Evolutionary conservation across 1,139 yeast species (phyloP).

Genomic region (Zygoascus meyerae): DNA sequence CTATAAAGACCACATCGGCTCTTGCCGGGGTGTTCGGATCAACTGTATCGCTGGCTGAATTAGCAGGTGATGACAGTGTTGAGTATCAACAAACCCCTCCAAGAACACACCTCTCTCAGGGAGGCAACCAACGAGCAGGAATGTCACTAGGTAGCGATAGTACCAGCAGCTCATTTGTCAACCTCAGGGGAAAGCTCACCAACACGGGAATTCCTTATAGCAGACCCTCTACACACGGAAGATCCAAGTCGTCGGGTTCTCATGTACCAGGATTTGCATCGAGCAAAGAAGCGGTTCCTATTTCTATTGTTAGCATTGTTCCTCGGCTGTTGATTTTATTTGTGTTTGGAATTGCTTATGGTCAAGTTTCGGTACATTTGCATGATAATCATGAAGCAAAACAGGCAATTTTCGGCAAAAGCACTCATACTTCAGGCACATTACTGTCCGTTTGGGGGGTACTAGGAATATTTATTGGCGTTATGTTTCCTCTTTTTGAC

Average conservation of each 20-base stretch:
- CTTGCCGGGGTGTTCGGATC: conserved; percentile 36
- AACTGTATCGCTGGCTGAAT: conserved; percentile 34
- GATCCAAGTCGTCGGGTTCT: neutral
- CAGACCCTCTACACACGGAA: neutral
- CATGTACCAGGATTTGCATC: conserved; percentile 10
- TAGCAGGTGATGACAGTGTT: conserved; percentile 31
- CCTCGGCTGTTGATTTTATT: conserved; percentile 25
- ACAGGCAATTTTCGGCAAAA: conserved; percentile 18
- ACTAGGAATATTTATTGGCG: conserved; percentile 61
- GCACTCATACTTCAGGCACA: conserved; percentile 25
- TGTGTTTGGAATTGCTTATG: conserved; percentile 32
- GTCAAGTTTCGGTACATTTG: conserved; percentile 31
- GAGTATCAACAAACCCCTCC: conserved; percentile 6
- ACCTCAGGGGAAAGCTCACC: neutral
- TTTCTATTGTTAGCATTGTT: conserved; percentile 19
- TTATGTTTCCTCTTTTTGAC: conserved; percentile 58
- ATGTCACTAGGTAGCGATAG: neutral
- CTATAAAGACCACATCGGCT: conserved; percentile 26
- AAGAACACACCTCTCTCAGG: neutral
- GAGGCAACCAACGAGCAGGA: neutral
- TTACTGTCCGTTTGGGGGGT: conserved; percentile 38
- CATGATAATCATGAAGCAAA: conserved; percentile 33
- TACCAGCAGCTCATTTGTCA: neutral
- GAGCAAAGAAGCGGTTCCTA: conserved; percentile 16
- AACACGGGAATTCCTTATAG: neutral